phyloP scores from a whole-genome alignment of 2,329 filamentous ascomycete genomes.

The Fusarium anguioides region DNA sequence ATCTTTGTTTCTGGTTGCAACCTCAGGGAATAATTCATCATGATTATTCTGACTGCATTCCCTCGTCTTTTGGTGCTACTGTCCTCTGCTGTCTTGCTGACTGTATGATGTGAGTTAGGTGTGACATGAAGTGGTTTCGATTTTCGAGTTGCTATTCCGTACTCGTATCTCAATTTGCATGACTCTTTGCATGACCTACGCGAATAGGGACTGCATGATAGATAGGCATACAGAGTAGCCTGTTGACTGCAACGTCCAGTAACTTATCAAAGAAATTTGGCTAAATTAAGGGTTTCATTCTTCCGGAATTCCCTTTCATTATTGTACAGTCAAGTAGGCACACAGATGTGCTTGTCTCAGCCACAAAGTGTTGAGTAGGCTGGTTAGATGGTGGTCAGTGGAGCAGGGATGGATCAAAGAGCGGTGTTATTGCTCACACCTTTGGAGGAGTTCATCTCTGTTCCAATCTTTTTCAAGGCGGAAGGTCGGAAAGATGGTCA shows the following conservation, averaged over 20 bases:
- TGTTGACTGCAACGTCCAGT: not conserved
- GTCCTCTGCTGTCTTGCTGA: not conserved
- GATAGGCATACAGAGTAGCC: not conserved
- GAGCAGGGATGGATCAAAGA: slow-evolving; percentile 8
- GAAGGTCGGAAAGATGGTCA: not conserved
- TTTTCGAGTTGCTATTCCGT: not conserved
- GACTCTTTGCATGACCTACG: not conserved
- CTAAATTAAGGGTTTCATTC: not conserved
- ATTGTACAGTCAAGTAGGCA: slow-evolving; percentile 6
- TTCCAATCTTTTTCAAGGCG: not conserved
- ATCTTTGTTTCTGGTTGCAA: slow-evolving; percentile 16
- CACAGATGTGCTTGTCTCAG: slow-evolving; percentile 4
- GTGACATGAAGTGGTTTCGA: slow-evolving; percentile 20
- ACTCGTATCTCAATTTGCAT: slow-evolving; percentile 15
- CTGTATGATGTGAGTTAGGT: not conserved
- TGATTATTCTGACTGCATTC: not conserved
- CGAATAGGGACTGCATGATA: slow-evolving; percentile 1
- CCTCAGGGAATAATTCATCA: not conserved
- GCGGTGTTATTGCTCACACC: slow-evolving; percentile 18
- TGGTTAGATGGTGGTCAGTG: not conserved
- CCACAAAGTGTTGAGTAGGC: not conserved
- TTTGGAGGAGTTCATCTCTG: not conserved
- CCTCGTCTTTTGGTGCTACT: not conserved
- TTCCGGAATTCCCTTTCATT: not conserved
- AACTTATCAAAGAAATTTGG: not conserved